Evolutionary conservation across 305 asterid species (phyloP), one percentile per base, ranked within the genome.

Genomic region (Salvia sclarea): DNA sequence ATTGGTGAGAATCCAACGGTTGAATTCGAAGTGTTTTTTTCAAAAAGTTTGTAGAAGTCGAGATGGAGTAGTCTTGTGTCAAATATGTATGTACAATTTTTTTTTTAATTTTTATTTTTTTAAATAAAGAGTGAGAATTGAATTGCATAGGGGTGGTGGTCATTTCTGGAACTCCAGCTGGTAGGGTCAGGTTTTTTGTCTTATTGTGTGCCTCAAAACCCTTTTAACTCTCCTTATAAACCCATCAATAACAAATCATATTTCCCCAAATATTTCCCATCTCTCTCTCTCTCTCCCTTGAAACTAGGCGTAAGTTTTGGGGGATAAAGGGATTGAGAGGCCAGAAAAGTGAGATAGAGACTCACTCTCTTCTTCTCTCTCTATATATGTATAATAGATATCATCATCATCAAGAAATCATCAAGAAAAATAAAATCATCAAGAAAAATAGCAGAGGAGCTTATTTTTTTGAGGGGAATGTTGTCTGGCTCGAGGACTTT

Each of bases 401-500:
- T n/a, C n/a, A n/a, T n/a, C n/a, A n/a, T n/a, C n/a, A n/a, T n/a
- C n/a, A n/a, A n/a, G n/a, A n/a, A n/a, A n/a, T n/a, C n/a, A n/a
- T n/a, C n/a, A n/a, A n/a, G n/a, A n/a, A n/a, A n/a, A n/a, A n/a
- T n/a, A n/a, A n/a, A n/a, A n/a, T n/a, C n/a, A n/a, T n/a, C n/a
- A n/a, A n/a, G n/a, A n/a, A n/a, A n/a, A n/a, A n/a, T n/a, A n/a
- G n/a, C n/a, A n/a, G n/a, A 41, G 82, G 78, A 65, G 77, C 65
- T 73, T 65, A 28, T 49, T 20, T 76, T 55, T 43, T 75, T 78
- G 85, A 38, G 82, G 85, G 85, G 82, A 74, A 74, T 68, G 82
- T 77, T 77, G 85, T 80, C 80, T 77, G 85, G 85, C 80, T 68
- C 85, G 85, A 77, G 76, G 82, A 77, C 75, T 58, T 43, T 61